Conservation (phyloP, 202 grass and related monocot species). For the Brachypodium distachyon region DNA sequence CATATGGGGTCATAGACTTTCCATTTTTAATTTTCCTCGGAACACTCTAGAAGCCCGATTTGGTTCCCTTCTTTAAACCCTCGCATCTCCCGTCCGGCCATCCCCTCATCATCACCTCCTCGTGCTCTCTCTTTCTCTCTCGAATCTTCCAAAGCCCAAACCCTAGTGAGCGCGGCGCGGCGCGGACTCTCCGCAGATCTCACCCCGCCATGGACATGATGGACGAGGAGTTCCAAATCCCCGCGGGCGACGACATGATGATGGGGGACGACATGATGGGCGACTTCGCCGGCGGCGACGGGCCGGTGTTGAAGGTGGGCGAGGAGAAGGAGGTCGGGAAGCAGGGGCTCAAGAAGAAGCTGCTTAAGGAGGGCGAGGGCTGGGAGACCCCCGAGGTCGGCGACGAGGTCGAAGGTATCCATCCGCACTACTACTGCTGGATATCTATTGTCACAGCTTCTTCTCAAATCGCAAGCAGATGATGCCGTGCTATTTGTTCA, state of each 20-base stretch:
- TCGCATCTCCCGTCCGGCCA: neutral
- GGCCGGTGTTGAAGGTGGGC: constrained; percentile 57
- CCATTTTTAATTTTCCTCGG: neutral
- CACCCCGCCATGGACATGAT: constrained; percentile 73
- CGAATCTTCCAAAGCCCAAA: constrained; percentile 42
- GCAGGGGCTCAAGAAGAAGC: constrained; percentile 90
- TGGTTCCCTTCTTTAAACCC: constrained; percentile 38
- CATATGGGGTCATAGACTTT: constrained; percentile 2
- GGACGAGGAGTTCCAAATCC: constrained; percentile 85
- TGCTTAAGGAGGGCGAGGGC: constrained; percentile 74
- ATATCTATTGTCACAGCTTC: neutral
- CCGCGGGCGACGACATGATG: constrained; percentile 43
- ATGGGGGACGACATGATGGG: constrained; percentile 49
- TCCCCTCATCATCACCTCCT: neutral
- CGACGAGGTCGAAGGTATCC: constrained; percentile 93
- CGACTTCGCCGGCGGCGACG: constrained; percentile 50
- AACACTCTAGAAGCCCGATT: constrained; percentile 48
- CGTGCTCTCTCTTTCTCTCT: constrained; percentile 11
- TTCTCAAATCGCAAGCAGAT: neutral
- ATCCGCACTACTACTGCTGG: neutral
- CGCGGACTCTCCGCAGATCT: constrained; percentile 10
- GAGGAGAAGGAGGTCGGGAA: constrained; percentile 96
- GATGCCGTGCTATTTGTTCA: neutral
- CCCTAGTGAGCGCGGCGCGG: constrained; percentile 20
- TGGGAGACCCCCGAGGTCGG: constrained; percentile 89